Evolutionary conservation across 2,329 filamentous ascomycete species (phyloP).

Genomic region (Pyrenophora graminea): DNA sequence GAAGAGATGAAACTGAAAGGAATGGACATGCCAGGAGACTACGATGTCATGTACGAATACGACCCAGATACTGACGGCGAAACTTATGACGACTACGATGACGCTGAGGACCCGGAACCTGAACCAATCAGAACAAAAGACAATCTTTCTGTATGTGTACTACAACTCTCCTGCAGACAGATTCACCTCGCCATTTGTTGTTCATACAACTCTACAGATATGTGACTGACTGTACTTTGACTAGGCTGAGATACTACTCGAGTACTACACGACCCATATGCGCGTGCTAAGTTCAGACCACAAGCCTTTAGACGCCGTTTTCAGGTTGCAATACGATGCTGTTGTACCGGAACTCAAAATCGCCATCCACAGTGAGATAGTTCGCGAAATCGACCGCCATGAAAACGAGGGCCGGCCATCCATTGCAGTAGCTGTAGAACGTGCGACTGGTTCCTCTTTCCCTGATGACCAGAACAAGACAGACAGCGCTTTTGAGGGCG

Average conservation of each 20-base stretch:
- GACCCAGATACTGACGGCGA: slow-evolving; percentile 77
- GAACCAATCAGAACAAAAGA: slow-evolving; percentile 62
- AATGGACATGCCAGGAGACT: slow-evolving; percentile 71
- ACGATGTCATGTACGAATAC: slow-evolving; percentile 90
- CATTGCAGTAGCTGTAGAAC: slow-evolving; percentile 81
- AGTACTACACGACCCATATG: slow-evolving; percentile 85
- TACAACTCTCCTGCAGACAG: background rate
- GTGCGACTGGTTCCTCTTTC: slow-evolving; percentile 33
- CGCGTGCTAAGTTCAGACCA: slow-evolving; percentile 91
- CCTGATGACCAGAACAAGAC: slow-evolving; percentile 35
- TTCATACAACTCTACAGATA: too few species aligned
- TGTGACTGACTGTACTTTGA: background rate
- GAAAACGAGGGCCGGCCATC: slow-evolving; percentile 88
- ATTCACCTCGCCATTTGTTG: too few species aligned
- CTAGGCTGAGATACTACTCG: slow-evolving; percentile 57
- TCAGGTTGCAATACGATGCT: slow-evolving; percentile 82
- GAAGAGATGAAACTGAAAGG: slow-evolving; percentile 84
- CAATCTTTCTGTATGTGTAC: slow-evolving; percentile 51
- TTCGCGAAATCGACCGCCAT: slow-evolving; percentile 81
- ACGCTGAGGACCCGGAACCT: slow-evolving; percentile 48
- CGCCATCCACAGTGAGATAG: slow-evolving; percentile 82
- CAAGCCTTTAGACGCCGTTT: slow-evolving; percentile 85
- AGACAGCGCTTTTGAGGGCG: slow-evolving; percentile 55
- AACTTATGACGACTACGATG: slow-evolving; percentile 44
- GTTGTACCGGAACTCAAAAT: slow-evolving; percentile 85